phyloP scores from a whole-genome alignment of 2,329 filamentous ascomycete species.

The Ambrosiella xylebori region DNA sequence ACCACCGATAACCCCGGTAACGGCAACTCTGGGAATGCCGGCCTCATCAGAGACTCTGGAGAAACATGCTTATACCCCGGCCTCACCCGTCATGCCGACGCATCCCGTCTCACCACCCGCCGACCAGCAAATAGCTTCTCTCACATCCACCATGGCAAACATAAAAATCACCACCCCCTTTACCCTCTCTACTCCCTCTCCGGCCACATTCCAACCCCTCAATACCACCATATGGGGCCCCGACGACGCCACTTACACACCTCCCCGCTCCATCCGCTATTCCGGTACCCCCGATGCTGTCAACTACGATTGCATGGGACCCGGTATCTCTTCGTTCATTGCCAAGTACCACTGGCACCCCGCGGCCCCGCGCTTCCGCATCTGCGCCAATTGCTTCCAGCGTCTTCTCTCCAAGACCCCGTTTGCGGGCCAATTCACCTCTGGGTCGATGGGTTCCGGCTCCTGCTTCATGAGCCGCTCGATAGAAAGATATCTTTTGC shows the following conservation, averaged over 20 bases:
- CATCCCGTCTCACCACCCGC: not conserved
- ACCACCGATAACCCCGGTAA: no score
- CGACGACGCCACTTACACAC: not conserved
- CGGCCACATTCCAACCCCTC: not conserved
- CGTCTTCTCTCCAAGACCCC: conserved; percentile 21
- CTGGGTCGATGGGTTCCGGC: not conserved
- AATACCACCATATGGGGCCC: conserved; percentile 1
- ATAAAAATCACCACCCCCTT: not conserved
- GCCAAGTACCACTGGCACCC: conserved; percentile 20
- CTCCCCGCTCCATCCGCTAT: not conserved
- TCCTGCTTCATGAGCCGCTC: conserved; percentile 4
- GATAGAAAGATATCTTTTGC: not conserved
- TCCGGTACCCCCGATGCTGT: conserved; percentile 1
- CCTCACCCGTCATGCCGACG: not conserved
- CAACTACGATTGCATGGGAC: conserved; percentile 3
- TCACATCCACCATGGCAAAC: not conserved
- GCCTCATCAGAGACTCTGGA: no score
- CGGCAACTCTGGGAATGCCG: no score
- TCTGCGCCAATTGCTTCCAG: conserved; percentile 27
- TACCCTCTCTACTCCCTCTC: not conserved
- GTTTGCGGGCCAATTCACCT: conserved; percentile 19
- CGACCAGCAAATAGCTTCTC: not conserved
- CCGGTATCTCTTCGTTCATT: conserved; percentile 16
- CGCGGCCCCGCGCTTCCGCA: conserved; percentile 18
- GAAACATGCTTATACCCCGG: no score